These are phyloP conservation scores for Neophaeococcomyces mojaviensis DNA, from an alignment of 2,329 filamentous ascomycete genomes.

Conservation along the genomic window DNA sequence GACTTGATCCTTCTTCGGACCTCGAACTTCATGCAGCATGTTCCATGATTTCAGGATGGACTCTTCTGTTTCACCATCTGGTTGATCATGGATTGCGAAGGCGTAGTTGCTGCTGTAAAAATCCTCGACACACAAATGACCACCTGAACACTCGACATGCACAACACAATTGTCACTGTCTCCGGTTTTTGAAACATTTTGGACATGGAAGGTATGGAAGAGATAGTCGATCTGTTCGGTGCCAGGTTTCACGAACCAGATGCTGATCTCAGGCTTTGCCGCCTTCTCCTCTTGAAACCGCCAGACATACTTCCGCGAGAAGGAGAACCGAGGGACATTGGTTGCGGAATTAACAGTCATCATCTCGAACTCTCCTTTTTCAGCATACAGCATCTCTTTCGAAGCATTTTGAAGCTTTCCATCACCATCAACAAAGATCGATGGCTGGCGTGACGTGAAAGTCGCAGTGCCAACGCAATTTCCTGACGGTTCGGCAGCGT, in stretches of 20 bases:
- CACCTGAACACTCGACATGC: constrained; percentile 29
- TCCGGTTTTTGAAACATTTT: constrained; percentile 12
- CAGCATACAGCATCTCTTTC: constrained; percentile 33
- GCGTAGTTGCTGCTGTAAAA: constrained; percentile 40
- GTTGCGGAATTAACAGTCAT: constrained; percentile 26
- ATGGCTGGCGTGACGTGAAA: constrained; percentile 26
- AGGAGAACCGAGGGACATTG: constrained; percentile 23
- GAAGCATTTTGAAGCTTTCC: constrained; percentile 23
- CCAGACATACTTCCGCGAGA: constrained; percentile 39
- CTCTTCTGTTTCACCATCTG: constrained; percentile 24
- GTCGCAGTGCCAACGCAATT: constrained; percentile 34
- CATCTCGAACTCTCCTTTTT: constrained; percentile 34
- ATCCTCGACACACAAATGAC: constrained; percentile 40
- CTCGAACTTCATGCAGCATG: constrained; percentile 38
- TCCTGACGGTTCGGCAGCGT: constrained; percentile 35
- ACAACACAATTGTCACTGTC: constrained; percentile 14
- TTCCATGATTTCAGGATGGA: constrained; percentile 27
- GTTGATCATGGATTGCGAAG: constrained; percentile 29
- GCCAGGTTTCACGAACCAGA: constrained; percentile 39
- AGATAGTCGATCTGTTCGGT: constrained; percentile 35
- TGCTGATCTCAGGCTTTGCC: constrained; percentile 26
- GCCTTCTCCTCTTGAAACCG: constrained; percentile 23
- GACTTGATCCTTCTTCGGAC: constrained; percentile 39
- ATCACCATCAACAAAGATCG: constrained; percentile 19
- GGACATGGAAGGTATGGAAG: constrained; percentile 37